Base-by-base conservation (phyloP, 2,329 filamentous ascomycete species). In the Penicillium olsonii region DNA sequence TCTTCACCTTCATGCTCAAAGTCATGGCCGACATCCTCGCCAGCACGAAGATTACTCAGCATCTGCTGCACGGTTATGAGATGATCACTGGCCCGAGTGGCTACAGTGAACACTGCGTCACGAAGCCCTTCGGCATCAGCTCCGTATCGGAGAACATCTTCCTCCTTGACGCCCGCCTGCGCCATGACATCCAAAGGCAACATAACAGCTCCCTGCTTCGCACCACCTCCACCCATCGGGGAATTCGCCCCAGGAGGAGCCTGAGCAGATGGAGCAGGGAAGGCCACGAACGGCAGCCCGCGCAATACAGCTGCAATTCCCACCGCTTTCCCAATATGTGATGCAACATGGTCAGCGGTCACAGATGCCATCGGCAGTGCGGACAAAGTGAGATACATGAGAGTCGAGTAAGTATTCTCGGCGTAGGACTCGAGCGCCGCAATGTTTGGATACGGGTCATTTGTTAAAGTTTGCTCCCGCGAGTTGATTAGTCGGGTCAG, bases 21-120 rank as follows among this genome's bases (percentile, higher is more conserved):
- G 5, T 89, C 90, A 67, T 96, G 92, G 0, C 87, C 90, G 0
- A 89, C 83, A 41, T 84, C 85, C 59, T 87, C 74, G 2, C 91
- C 90, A 4, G 84, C 84, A 45, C 83, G 83, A 17, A 96, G 74
- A 62, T 88, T 90, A 64, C 84, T 86, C 52, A 97, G 71, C 91
- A 99, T 96, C 68, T 96, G 90, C 51, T 91, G 80, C 2, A 88
- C 92, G 0, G 92, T 97, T 59, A 96, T 95, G 27, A 99, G 77
- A 71, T 99, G 94, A 68, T 99, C 94, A 65, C 95, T 95, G 6
- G 94, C 94, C 31, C 92, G 83, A 0, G 94, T 99, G 0, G 94
- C 94, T 12, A 99, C 90, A 4, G 84, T 81, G 71, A 97, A 99
- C 1, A 97, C 84, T 3, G 92, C 92, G 69, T 99, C 92, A 53